Evolutionary conservation across 257 asterid species (phyloP), one percentile per base, ranked within the genome.

Genomic region (Solanum peruvianum): DNA sequence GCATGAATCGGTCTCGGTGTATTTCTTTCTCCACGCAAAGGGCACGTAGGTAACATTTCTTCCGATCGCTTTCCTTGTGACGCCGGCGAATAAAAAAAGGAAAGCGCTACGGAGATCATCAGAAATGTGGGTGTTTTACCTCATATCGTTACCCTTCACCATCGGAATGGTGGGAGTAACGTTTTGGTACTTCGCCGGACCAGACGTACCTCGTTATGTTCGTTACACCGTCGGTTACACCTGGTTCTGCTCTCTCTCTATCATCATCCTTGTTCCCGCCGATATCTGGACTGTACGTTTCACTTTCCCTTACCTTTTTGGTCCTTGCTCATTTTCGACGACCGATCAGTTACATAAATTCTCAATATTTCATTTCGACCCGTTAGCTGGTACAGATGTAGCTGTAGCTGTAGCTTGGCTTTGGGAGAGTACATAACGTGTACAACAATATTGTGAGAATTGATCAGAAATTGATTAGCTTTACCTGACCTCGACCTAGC

Each of bases 211-310:
- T 86, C 91, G 90, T 64, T 92, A 94, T 89, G 96, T 94, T 82
- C 91, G 91, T 20, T 13, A 88, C 88, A 91, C 95, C 90, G 97
- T 95, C 60, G 96, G 94, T 31, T 95, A 95, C 92, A 86, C 98
- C 90, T 95, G 98, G 97, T 95, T 95, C 89, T 95, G 94, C 85
- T 93, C 97, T 80, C 90, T 95, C 89, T 93, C 94, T 87, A 91
- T 94, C 86, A 92, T 95, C 90, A 90, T 91, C 87, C 96, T 94
- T 69, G 98, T 95, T 80, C 98, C 98, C 23, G 96, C 95, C 27
- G 98, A 95, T 87, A 94, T 95, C 87, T 95, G 98, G 98, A 88
- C 94, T 71, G 98, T 95, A 95, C 88, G 93, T 88, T 64, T n/a
- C 33, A 58, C 64, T 58, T 58, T 58, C 66, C 66, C 66, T 18